Evolutionary conservation across 192 early-diverging fungal species (phyloP).

Genomic region (Coemansia sp.): DNA sequence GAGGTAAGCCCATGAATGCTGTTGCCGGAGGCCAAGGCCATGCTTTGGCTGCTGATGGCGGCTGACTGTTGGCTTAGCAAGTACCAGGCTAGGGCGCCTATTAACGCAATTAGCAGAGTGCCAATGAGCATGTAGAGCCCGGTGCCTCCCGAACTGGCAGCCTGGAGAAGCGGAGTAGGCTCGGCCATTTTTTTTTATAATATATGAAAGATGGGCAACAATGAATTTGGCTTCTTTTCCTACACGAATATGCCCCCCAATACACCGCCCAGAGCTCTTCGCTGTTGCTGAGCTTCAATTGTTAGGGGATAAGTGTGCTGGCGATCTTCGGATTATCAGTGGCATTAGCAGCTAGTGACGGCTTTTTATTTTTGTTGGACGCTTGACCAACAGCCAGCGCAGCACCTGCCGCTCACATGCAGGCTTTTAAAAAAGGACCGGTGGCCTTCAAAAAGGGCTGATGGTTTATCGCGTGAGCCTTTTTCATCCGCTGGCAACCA

Average conservation of each 20-base stretch:
- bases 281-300: not conserved
- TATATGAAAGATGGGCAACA: not conserved
- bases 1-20: not conserved
- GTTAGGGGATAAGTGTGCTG: not conserved
- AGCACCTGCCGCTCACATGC: not conserved
- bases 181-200: not conserved
- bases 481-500: not conserved
- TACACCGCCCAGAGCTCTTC: not conserved
- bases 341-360: not conserved
- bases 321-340: not conserved
- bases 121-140: not conserved
- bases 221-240: not conserved
- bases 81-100: constrained; percentile 20
- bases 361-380: not conserved
- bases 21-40: constrained; percentile 32
- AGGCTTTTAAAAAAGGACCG: not conserved
- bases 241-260: not conserved
- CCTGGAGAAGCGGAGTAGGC: not conserved
- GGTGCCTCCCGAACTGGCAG: not conserved
- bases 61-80: constrained; percentile 35
- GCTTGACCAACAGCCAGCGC: not conserved
- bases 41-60: constrained; percentile 31
- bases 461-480: not conserved
- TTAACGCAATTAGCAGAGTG: not conserved
- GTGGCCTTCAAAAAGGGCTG: not conserved